These are phyloP conservation scores for Mucor indicus DNA, from an alignment of 371 early-diverging fungal species.

Conservation along the genomic window DNA sequence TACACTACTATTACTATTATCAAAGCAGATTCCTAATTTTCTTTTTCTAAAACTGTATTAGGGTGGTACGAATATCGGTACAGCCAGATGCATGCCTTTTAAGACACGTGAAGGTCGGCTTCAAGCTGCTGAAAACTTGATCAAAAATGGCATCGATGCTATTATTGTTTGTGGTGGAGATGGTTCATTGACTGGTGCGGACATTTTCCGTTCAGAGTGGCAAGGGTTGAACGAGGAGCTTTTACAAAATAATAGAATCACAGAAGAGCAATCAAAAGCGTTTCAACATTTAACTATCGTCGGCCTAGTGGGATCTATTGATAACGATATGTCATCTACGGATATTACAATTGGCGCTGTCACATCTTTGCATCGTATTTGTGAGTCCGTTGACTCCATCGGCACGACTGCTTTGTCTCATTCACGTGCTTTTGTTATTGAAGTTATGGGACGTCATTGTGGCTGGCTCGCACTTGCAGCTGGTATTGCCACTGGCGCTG, in stretches of 20 bases:
- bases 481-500: conserved; percentile 81
- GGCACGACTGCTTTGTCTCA: conserved; percentile 96
- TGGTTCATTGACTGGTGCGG: conserved; percentile 98
- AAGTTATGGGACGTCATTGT: conserved; percentile 99
- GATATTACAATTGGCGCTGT: conserved; percentile 98
- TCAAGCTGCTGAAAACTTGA: conserved; percentile 84
- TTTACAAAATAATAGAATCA: conserved; percentile 53
- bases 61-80: conserved; percentile 98
- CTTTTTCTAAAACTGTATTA: too few relatives aligned
- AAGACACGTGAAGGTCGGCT: conserved; percentile 86
- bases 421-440: conserved; percentile 97
- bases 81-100: conserved; percentile 92
- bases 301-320: conserved; percentile 95
- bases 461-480: conserved; percentile 99
- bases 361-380: conserved; percentile 95
- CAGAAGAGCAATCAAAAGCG: conserved; percentile 51
- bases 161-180: conserved; percentile 99
- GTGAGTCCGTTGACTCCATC: conserved; percentile 95
- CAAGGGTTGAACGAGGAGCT: conserved; percentile 76
- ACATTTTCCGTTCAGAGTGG: conserved; percentile 94
- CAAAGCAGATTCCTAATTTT: too few relatives aligned
- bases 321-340: conserved; percentile 97
- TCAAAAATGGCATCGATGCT: conserved; percentile 91
- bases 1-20: neutral
- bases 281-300: conserved; percentile 84